Evolutionary conservation across 305 asterid genomes (phyloP).

Genomic region (Galium porrigens): DNA sequence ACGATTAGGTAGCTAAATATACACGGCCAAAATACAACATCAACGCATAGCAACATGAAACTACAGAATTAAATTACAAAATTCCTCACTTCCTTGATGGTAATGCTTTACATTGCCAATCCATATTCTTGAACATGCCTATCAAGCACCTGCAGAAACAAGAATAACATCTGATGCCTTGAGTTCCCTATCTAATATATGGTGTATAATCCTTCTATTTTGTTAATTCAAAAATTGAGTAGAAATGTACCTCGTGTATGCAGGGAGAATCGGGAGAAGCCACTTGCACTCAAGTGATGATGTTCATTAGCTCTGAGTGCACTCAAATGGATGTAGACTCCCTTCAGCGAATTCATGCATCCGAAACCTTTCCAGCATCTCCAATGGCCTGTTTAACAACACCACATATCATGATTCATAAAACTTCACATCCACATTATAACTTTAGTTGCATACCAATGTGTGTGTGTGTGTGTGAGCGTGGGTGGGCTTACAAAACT

Average conservation of each 20-base stretch:
- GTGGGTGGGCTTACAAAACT: conserved; percentile 36
- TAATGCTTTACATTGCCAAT: background rate
- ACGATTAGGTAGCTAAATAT: background rate
- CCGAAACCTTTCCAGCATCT: conserved; percentile 72
- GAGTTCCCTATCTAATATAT: background rate
- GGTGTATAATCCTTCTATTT: background rate
- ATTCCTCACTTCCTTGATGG: background rate
- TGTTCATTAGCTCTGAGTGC: conserved; percentile 59
- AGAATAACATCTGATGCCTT: background rate
- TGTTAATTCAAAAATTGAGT: background rate
- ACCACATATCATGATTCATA: background rate
- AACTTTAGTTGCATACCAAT: background rate
- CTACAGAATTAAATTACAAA: background rate
- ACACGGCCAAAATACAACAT: background rate
- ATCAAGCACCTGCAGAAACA: conserved; percentile 1
- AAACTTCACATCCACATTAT: background rate
- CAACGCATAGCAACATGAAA: background rate
- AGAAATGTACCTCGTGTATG: background rate
- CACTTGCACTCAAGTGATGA: background rate
- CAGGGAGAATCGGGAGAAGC: too few species aligned
- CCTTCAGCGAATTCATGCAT: conserved; percentile 88
- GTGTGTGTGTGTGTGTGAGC: background rate
- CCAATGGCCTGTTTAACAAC: conserved; percentile 58
- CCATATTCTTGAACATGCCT: background rate
- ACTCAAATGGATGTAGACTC: conserved; percentile 79